These are phyloP conservation scores for Heimioporus sp. DNA, from an alignment of 768 basidiomycete species.

Conservation along the genomic window DNA sequence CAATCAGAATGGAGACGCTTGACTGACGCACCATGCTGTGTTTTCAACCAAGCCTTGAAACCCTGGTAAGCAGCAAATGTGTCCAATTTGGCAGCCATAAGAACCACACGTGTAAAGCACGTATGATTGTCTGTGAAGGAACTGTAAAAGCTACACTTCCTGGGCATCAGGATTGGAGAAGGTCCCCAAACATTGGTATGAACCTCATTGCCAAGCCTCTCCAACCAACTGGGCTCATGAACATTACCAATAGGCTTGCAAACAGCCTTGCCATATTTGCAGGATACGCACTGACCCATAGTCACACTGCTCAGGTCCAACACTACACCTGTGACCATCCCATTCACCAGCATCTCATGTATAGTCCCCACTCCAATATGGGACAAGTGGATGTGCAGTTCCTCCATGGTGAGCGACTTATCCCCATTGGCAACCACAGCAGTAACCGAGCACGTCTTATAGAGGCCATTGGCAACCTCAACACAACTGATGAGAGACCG, in stretches of 20 bases:
- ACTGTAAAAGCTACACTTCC: no score
- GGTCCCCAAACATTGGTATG: slow-evolving; percentile 41
- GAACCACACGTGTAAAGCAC: no score
- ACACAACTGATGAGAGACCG: no score
- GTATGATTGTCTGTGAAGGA: no score
- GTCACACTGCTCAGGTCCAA: slow-evolving; percentile 17
- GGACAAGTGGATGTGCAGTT: slow-evolving; percentile 34
- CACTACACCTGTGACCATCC: slow-evolving; percentile 30
- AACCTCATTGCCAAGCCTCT: slow-evolving; percentile 34
- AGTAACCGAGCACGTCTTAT: no score
- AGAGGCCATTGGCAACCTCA: no score
- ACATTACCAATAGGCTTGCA: slow-evolving; percentile 29
- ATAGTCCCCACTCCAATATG: no score
- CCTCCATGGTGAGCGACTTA: slow-evolving; percentile 20
- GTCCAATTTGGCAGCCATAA: no score
- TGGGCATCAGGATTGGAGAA: no score
- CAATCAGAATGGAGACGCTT: neutral
- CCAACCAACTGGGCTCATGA: slow-evolving; percentile 7
- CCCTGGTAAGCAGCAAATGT: no score
- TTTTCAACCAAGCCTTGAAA: no score
- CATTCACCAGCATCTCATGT: slow-evolving; percentile 23
- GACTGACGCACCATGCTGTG: neutral
- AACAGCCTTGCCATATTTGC: slow-evolving; percentile 42
- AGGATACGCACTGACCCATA: slow-evolving; percentile 39
- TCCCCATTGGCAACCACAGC: no score